Evolutionary conservation across 164 flowering plant genomes (phyloP), one percentile per base, ranked within the genome.

Genomic region (Hamamelis virginiana): DNA sequence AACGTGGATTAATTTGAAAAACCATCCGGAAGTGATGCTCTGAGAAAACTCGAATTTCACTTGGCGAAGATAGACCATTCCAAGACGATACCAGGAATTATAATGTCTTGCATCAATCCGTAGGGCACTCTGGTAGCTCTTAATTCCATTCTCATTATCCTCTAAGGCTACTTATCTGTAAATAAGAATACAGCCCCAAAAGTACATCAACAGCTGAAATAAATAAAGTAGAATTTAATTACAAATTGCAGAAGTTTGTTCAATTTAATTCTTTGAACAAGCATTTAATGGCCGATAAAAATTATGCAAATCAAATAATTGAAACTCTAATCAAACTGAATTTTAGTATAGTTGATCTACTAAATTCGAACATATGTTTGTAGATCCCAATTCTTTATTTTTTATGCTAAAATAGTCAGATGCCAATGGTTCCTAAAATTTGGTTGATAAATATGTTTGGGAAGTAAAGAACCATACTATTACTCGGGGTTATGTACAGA

Each of bases 11-110:
- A 52, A 96, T 96, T 72, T 83, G 83, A 72, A 81, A 91, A 55
- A 97, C 99, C 86, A 72, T 89, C 56, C 89, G 87, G 67, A 96
- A 93, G 79, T 96, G 93, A 77, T 96, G 97, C 82, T 90, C 98
- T 0, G 98, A n/a, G n/a, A 80, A 73, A 96, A 96, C 68, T 89
- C 96, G 65, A 78, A 91, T 81, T 91, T 96, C 86, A 90, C 99
- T 75, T 96, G 98, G 38, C 95, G 90, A 71, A 93, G 94, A 66
- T 82, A 93, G 50, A 96, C 70, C 92, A 90, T 93, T 65, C 98
- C 99, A 58, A 96, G 95, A 48, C 99, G 98, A 81, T 91, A 89
- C 99, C 98, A 96, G 60, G 99, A 72, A 69, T 96, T 96, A 63
- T 96, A 93, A 79, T 96, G 99, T 62, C 98, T 84, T 60, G 82